phyloP scores from a whole-genome alignment of 352 stramenopile genomes.

The Blastocystis sp. region DNA sequence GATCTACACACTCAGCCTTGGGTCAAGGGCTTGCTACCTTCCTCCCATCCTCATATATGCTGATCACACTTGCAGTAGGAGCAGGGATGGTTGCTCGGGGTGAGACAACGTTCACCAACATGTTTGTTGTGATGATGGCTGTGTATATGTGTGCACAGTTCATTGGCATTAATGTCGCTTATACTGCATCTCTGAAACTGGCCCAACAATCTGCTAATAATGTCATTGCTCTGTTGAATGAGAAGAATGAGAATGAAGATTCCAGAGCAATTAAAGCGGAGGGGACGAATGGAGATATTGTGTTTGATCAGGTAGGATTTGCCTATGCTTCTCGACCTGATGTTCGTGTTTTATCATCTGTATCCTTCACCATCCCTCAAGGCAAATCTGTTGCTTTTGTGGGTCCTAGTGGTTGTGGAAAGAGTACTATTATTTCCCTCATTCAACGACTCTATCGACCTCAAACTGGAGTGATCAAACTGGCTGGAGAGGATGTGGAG shows the following conservation, averaged over 20 bases:
- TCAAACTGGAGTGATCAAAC: not conserved
- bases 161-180: constrained; percentile 57
- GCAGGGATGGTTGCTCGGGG: not conserved
- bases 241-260: constrained; percentile 31
- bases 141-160: constrained; percentile 37
- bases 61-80: not conserved
- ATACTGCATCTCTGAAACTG: constrained; percentile 20
- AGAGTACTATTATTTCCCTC: constrained; percentile 76
- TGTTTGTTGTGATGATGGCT: constrained; percentile 17
- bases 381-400: constrained; percentile 78
- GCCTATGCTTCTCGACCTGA: constrained; percentile 78
- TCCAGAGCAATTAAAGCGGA: constrained; percentile 6
- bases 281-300: constrained; percentile 65
- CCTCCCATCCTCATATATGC: constrained; percentile 18
- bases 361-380: constrained; percentile 71
- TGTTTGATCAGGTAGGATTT: constrained; percentile 81
- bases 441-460: constrained; percentile 69
- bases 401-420: constrained; percentile 75
- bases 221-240: not conserved
- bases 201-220: constrained; percentile 33
- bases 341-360: constrained; percentile 71
- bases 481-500: not conserved
- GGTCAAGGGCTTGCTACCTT: constrained; percentile 1
- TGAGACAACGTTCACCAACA: not conserved
- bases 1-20: not conserved